phyloP scores from a whole-genome alignment of 257 asterid species.

The Fraxinus quadrangulata region DNA sequence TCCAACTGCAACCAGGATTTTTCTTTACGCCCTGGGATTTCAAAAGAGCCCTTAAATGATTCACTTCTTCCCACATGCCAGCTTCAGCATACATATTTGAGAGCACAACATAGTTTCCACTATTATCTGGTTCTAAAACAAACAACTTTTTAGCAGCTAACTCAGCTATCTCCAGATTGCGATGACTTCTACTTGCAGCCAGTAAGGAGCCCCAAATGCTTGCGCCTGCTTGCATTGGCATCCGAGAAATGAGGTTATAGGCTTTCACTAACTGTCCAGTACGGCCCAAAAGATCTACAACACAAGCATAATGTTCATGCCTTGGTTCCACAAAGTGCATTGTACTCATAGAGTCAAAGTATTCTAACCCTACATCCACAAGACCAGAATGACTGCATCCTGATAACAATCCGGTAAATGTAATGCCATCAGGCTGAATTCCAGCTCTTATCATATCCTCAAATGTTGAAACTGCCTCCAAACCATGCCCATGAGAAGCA shows the following conservation, averaged over 20 bases:
- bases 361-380: constrained; percentile 65
- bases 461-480: constrained; percentile 57
- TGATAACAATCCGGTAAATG: constrained; percentile 76
- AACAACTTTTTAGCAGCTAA: constrained; percentile 67
- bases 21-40: constrained; percentile 61
- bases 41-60: constrained; percentile 44
- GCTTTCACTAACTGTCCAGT: constrained; percentile 82
- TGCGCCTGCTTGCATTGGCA: constrained; percentile 79
- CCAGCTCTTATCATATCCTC: constrained; percentile 64
- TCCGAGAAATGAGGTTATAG: constrained; percentile 44
- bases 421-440: constrained; percentile 60
- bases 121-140: constrained; percentile 64
- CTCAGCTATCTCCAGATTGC: constrained; percentile 79
- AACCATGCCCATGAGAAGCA: constrained; percentile 71
- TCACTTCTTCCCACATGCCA: constrained; percentile 81
- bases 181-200: constrained; percentile 63
- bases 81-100: constrained; percentile 92
- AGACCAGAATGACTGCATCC: constrained; percentile 90
- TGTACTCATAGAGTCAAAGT: constrained; percentile 59
- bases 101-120: constrained; percentile 69
- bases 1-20: constrained; percentile 87
- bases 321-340: constrained; percentile 47
- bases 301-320: constrained; percentile 78
- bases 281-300: constrained; percentile 76
- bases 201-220: constrained; percentile 86